A percentile compares a stretch with the other conserved stretches of the same genome.
phyloP scores from a whole-genome alignment of 2,329 filamentous ascomycete genomes.

The Nigrograna mackinnonii region DNA sequence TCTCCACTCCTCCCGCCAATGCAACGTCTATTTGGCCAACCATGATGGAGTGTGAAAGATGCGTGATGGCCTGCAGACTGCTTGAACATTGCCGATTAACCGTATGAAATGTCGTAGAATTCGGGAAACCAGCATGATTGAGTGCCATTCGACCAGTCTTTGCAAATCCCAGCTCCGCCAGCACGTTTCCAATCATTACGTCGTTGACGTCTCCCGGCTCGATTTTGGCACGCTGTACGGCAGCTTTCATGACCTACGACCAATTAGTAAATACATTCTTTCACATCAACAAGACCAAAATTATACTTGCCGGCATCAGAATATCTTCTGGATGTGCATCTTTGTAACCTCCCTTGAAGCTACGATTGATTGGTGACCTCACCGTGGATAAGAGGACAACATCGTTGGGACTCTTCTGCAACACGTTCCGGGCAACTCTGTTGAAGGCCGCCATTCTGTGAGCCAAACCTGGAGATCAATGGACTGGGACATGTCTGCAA shows the following conservation, averaged over 20 bases:
- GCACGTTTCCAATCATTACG: slow-evolving; percentile 69
- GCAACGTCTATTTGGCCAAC: slow-evolving; percentile 82
- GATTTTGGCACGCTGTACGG: slow-evolving; percentile 28
- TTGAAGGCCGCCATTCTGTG: slow-evolving; percentile 32
- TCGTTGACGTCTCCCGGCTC: slow-evolving; percentile 27
- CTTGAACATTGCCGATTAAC: slow-evolving; percentile 98
- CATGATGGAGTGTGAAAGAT: slow-evolving; percentile 86
- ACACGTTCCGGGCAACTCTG: slow-evolving; percentile 57
- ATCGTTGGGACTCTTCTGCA: slow-evolving; percentile 89
- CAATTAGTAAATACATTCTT: slow-evolving; percentile 65
- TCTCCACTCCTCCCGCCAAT: slow-evolving; percentile 84
- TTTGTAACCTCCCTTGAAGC: slow-evolving; percentile 89
- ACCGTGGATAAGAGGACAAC: slow-evolving; percentile 90
- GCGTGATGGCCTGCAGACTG: slow-evolving; percentile 90
- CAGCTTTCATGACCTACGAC: slow-evolving; percentile 79
- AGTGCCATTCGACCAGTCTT: slow-evolving; percentile 89
- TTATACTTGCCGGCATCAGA: slow-evolving; percentile 59
- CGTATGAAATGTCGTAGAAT: slow-evolving; percentile 78
- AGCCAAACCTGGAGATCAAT: slow-evolving; percentile 1
- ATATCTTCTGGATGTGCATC: slow-evolving; percentile 89
- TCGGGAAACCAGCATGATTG: slow-evolving; percentile 89
- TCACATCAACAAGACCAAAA: slow-evolving; percentile 35
- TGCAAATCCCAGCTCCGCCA: slow-evolving; percentile 77
- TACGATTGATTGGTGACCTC: slow-evolving; percentile 86
- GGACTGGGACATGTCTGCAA: slow-evolving; percentile 11